phyloP scores from a whole-genome alignment of 257 asterid genomes.

The Jasminum sambac region DNA sequence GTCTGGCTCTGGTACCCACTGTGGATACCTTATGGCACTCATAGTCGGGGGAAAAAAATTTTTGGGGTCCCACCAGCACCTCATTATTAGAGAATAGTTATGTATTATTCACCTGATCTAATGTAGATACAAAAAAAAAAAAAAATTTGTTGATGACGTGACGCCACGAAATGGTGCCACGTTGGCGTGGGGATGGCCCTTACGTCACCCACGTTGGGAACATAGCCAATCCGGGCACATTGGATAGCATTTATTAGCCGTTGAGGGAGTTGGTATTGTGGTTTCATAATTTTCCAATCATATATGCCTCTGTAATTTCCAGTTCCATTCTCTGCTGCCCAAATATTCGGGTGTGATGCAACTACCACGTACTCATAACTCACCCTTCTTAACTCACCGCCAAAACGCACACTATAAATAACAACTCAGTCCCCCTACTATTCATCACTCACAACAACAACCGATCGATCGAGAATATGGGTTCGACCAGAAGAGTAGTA shows the following conservation, averaged over 20 bases:
- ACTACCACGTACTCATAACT: neutral
- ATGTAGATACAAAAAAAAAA: too few relatives aligned
- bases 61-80: too few relatives aligned
- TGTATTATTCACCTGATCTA: too few relatives aligned
- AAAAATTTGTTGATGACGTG: too few relatives aligned
- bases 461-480: conserved; percentile 35
- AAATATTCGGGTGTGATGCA: neutral
- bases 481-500: conserved; percentile 25
- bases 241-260: conserved; percentile 26
- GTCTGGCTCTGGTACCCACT: too few relatives aligned
- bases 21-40: too few relatives aligned
- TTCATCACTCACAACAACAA: neutral
- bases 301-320: neutral
- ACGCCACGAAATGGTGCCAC: too few relatives aligned
- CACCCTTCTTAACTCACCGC: conserved; percentile 40
- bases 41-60: too few relatives aligned
- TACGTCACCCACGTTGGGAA: too few relatives aligned
- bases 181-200: too few relatives aligned
- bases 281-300: neutral
- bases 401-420: conserved; percentile 29
- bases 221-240: too few relatives aligned
- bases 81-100: too few relatives aligned
- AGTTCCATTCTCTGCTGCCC: neutral
- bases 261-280: conserved; percentile 13
- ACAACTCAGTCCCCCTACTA: neutral